Percentiles rank a stretch among this genome's conserved stretches.
These are phyloP conservation scores for Nicotiana tabacum DNA, from an alignment of 257 asterid genomes.

Conservation along the genomic window DNA sequence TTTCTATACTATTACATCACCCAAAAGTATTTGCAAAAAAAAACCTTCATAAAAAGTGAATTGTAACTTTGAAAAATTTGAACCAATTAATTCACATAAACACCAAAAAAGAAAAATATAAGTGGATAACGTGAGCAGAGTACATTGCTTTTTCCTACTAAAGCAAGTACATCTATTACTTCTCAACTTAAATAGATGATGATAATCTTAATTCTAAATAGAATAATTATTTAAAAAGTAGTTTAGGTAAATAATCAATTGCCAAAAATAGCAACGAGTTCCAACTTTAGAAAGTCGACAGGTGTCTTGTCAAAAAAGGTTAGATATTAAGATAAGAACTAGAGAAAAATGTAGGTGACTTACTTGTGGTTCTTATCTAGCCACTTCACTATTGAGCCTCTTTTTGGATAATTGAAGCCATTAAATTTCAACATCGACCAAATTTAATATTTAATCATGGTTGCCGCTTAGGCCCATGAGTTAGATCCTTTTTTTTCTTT, in stretches of 20 bases:
- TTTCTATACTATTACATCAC: no score
- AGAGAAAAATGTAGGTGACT: conserved; percentile 3
- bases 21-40: no score
- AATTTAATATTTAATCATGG: neutral
- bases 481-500: neutral
- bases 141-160: conserved; percentile 11
- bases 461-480: neutral
- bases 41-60: no score
- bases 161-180: neutral
- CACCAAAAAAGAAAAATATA: neutral
- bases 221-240: neutral
- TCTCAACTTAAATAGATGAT: conserved; percentile 1
- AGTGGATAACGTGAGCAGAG: conserved; percentile 31
- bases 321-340: conserved; percentile 32
- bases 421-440: conserved; percentile 7
- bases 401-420: conserved; percentile 17
- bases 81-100: neutral
- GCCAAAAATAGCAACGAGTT: conserved; percentile 21
- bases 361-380: conserved; percentile 46
- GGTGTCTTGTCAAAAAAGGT: conserved; percentile 21
- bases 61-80: no score
- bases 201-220: neutral
- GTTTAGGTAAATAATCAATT: neutral
- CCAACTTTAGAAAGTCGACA: conserved; percentile 30
- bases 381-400: conserved; percentile 34